Evolutionary conservation across 1,284 basidiomycete species (phyloP).

Genomic region (Trametes hirsuta): DNA sequence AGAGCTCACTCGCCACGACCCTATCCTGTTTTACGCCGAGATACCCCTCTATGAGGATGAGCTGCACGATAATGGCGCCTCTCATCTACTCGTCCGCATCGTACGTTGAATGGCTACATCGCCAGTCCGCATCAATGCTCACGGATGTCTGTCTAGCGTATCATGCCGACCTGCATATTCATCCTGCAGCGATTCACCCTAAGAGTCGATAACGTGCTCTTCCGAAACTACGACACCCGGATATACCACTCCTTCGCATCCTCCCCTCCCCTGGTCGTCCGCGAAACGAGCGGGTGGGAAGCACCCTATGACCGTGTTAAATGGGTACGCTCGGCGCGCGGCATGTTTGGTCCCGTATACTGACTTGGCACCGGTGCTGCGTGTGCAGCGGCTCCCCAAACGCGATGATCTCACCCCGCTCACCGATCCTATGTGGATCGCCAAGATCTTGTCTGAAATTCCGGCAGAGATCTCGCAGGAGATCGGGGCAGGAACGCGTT

Average conservation of each 20-base stretch:
- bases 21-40: conserved; percentile 94
- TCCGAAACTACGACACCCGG: conserved; percentile 89
- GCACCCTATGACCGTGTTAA: conserved; percentile 85
- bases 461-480: conserved; percentile 61
- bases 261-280: conserved; percentile 64
- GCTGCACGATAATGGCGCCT: conserved; percentile 92
- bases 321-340: conserved; percentile 52
- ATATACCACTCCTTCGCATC: conserved; percentile 85
- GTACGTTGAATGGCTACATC: conserved; percentile 68
- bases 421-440: conserved; percentile 88
- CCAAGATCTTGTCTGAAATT: conserved; percentile 71
- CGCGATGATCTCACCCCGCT: conserved; percentile 88
- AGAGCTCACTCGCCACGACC: conserved; percentile 87
- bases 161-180: conserved; percentile 97
- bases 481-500: conserved; percentile 69
- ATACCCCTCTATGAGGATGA: conserved; percentile 93
- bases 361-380: neutral
- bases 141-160: conserved; percentile 61
- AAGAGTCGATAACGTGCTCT: conserved; percentile 94
- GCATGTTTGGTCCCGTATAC: neutral
- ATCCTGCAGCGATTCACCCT: conserved; percentile 92
- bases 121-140: neutral
- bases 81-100: conserved; percentile 80
- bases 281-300: conserved; percentile 90
- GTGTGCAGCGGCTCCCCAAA: conserved; percentile 69